These are phyloP conservation scores for Erodium maritimum DNA, from an alignment of 345 rosid species.

Conservation along the genomic window DNA sequence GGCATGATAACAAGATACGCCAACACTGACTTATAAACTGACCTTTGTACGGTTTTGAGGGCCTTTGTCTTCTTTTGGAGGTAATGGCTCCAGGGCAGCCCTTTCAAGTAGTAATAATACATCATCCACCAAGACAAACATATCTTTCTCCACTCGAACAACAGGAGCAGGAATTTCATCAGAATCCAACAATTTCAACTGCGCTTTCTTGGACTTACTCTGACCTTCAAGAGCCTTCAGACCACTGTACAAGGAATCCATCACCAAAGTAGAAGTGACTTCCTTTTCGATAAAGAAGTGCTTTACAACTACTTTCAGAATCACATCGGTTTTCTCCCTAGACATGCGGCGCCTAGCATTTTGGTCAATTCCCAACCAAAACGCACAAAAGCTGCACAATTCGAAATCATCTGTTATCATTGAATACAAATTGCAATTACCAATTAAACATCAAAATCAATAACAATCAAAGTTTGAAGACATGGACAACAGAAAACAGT, in stretches of 20 bases:
- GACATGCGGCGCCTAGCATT: conserved; percentile 62
- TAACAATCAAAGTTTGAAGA: not conserved
- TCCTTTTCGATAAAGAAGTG: conserved; percentile 88
- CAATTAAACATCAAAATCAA: not conserved
- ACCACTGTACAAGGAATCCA: conserved; percentile 98
- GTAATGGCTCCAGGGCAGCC: conserved; percentile 75
- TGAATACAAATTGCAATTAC: conserved; percentile 2
- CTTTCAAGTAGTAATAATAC: conserved; percentile 58
- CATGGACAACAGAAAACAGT: not conserved
- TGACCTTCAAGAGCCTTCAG: conserved; percentile 90
- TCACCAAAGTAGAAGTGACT: conserved; percentile 90
- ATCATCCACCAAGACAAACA: conserved; percentile 78
- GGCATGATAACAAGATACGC: not conserved
- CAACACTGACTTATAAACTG: conserved; percentile 10
- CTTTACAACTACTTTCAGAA: conserved; percentile 75
- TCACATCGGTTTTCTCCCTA: conserved; percentile 62
- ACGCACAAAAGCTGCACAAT: conserved; percentile 60
- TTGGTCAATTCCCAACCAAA: conserved; percentile 79
- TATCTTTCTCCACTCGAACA: conserved; percentile 56
- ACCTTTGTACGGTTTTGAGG: conserved; percentile 81
- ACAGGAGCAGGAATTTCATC: conserved; percentile 75
- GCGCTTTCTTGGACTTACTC: conserved; percentile 50
- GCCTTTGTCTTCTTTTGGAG: conserved; percentile 77
- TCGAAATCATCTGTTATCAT: conserved; percentile 5
- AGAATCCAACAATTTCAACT: conserved; percentile 32